Evolutionary conservation across 345 rosid genomes (phyloP), one percentile per base, ranked within the genome.

Genomic region (Aquilaria sinensis): DNA sequence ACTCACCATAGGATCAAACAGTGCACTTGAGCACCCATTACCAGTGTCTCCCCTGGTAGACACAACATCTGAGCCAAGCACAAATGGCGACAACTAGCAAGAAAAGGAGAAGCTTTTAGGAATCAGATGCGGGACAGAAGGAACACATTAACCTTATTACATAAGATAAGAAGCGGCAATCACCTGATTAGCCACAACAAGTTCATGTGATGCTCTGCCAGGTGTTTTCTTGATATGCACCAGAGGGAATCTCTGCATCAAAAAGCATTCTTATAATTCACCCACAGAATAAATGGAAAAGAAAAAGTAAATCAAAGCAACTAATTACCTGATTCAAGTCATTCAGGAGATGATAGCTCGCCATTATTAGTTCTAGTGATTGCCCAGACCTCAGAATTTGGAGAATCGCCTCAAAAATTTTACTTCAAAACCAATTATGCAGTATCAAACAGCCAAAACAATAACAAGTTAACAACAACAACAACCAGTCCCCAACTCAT

Each of bases 331-430:
- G 63, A 61, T 86, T 83, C 56, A 94, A 60, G 54, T 88, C 89
- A 14, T 52, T 77, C 70, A 90, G 76, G 69, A 94, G 97, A 62
- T 78, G 82, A 65, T 64, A 88, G 77, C 99, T 94, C 51, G 81
- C 63, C 71, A 84, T 73, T 12, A 87, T 71, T 60, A 90, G 72
- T 58, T 93, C 96, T 65, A 90, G 66, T 50, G 86, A 79, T 55
- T 62, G 81, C 47, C 87, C 96, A 23, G 67, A 69, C 67, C 83
- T 82, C 74, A 90, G 49, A 29, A 86, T 85, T 72, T 77, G 66
- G 14, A 90, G 88, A 52, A 90, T 78, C 2, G 90, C 90, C 70
- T 79, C 86, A 16, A 70, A 67, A 90, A 94, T 86, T 77, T 88
- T 86, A 70, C 96, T 94, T 37, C 43, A 37, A 37, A 37, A 1